A percentile compares a stretch with the other conserved stretches of the same genome.
Conservation (phyloP, 2,329 filamentous ascomycete genomes). For the Metarhizium rileyi region DNA sequence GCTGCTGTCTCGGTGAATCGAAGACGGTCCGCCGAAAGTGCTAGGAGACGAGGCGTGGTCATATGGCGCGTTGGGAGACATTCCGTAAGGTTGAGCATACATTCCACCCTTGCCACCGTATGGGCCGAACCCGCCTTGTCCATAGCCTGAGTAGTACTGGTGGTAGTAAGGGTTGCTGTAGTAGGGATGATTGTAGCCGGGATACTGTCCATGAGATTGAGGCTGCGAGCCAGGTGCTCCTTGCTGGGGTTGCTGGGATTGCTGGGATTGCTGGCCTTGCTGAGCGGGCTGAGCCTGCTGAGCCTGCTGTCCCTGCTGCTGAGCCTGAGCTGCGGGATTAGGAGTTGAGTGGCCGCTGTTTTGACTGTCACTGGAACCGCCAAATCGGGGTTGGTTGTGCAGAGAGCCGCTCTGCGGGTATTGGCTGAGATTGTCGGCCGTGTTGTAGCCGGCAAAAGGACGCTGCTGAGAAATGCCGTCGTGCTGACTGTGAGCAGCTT, state of each 20-base stretch:
- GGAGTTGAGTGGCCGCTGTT: slow-evolving; percentile 88
- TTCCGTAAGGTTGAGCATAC: slow-evolving; percentile 48
- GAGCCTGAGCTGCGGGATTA: slow-evolving; percentile 58
- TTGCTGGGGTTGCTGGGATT: slow-evolving; percentile 24
- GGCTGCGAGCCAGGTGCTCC: slow-evolving; percentile 33
- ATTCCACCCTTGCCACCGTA: slow-evolving; percentile 45
- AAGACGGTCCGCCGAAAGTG: slow-evolving; percentile 41
- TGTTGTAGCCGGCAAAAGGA: slow-evolving; percentile 65
- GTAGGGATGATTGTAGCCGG: slow-evolving; percentile 48
- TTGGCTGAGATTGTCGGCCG: slow-evolving; percentile 52
- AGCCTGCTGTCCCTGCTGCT: slow-evolving; percentile 31
- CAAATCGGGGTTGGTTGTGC: slow-evolving; percentile 49
- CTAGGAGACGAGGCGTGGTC: slow-evolving; percentile 46
- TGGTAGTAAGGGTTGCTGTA: slow-evolving; percentile 54
- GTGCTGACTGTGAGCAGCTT: slow-evolving; percentile 56
- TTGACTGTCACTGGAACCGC: slow-evolving; percentile 55
- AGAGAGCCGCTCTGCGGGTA: slow-evolving; percentile 62
- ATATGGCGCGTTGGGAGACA: slow-evolving; percentile 46
- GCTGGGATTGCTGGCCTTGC: slow-evolving; percentile 30
- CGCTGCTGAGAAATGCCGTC: slow-evolving; percentile 67
- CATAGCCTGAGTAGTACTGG: slow-evolving; percentile 48
- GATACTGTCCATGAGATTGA: slow-evolving; percentile 39
- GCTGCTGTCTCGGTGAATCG: slow-evolving; percentile 41
- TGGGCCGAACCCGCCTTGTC: slow-evolving; percentile 41
- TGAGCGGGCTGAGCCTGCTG: slow-evolving; percentile 38